Base-by-base conservation (phyloP, 495 filamentous ascomycete species). In the Physcia stellaris region DNA sequence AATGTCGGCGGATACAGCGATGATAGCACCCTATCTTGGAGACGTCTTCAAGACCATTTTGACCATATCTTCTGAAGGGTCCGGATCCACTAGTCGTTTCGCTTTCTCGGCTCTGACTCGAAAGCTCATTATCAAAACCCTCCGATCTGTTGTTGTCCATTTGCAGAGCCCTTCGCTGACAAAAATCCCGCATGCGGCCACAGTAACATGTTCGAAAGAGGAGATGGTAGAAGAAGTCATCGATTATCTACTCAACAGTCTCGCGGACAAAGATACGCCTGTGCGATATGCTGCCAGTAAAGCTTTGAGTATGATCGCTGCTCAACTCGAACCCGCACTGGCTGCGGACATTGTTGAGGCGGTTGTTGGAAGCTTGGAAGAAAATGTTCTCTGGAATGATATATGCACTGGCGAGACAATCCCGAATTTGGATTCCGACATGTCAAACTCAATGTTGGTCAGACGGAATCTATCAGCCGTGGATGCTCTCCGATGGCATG, bases 211-310 rank as follows among this genome's bases (percentile, higher is more conserved):
- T n/a, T n/a, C n/a, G n/a, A n/a, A n/a, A n/a, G 20, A 23, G 4
- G 18, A 17, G 64, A 68, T 36, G 1, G 65, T 92, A n/a, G 84
- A 94, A 51, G 69, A 78, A 32, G 75, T 79, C 12, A 79, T 99
- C 43, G 76, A 75, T 19, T 67, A 75, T 37, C 54, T 86, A 3
- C 66, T 96, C 4, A 68, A 73, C 20, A 62, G 60, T 6, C 58
- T 88, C 1, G 73, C 71, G 7, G 87, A 96, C 50, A 80, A 83
- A 41, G 85, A 94, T 47, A 95, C 87, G 0, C 80, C 83, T 5
- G 84, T 96, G 21, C 68, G 90, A 26, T 73, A 92, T 55, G 80
- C 88, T 24, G 83, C 88, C 7, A 92, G 85, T 58, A 99, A 99
- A 59, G 80, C 86, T 11, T 69, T 96, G 33, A 92, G 84, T 45